Base-by-base conservation (phyloP, 2,329 filamentous ascomycete genomes). In the Aureobasidium sp. region DNA sequence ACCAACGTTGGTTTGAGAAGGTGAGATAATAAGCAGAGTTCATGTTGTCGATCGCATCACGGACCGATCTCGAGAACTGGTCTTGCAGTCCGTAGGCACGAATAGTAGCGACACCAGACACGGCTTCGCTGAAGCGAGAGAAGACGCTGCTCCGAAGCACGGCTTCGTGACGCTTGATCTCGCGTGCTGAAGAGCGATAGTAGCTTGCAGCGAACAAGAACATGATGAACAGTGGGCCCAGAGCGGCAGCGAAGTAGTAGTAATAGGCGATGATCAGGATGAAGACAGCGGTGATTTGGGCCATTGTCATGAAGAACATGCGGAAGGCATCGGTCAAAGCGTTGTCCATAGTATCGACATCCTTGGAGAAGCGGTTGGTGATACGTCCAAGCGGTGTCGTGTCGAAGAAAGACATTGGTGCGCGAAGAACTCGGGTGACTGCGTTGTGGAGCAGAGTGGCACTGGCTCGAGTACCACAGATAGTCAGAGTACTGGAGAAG, bases 281-380 rank as follows among this genome's bases (percentile, higher is more conserved):
- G 71, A 97, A 96, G 39, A 96, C 89, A 5, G 89, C 86, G 1
- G 87, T 78, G 66, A 96, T 91, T 82, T 88, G 90, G 42, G 84
- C 87, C 67, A 96, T 76, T 1, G 91, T 96, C 68, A 97, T 78
- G 68, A 92, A 87, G 77, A 93, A 97, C 86, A 97, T 96, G 66
- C 93, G 85, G 75, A 97, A 90, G 3, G 90, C 88, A 69, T 97
- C 93, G 0, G 88, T 88, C 47, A 97, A 77, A 62, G 86, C 90
- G 73, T 96, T 96, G 76, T 97, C 94, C 91, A 97, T 95, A 62
- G 94, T 90, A 70, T 97, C 91, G 44, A 97, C 89, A 70, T 99
- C 94, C 67, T 93, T 88, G 35, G 91, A 95, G 76, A 97, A 97
- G 17, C 94, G 89, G 73, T 97, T 97, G 24, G 91, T 96, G 72